phyloP scores from a whole-genome alignment of 345 rosid species.

The Schrenkiella parvula region DNA sequence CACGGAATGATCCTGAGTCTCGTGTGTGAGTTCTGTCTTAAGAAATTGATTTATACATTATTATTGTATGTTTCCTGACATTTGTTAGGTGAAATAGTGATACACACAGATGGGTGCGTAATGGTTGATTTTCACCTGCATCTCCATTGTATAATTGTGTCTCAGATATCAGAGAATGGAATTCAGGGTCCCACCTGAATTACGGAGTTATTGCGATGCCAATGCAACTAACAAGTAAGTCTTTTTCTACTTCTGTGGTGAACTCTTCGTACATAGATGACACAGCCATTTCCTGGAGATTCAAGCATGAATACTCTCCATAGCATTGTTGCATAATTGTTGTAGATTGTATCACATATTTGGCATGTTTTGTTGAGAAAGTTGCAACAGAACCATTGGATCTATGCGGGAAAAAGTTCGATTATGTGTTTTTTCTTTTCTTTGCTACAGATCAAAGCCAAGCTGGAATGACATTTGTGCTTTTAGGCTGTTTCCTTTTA shows the following conservation, averaged over 20 bases:
- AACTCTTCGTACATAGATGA: not conserved
- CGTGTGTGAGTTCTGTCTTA: constrained; percentile 61
- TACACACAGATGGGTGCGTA: not conserved
- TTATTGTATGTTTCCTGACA: not conserved
- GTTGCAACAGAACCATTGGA: not conserved
- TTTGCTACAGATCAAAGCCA: constrained; percentile 46
- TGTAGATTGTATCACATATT: not conserved
- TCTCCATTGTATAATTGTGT: constrained; percentile 3
- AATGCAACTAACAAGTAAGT: constrained; percentile 52
- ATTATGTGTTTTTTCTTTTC: constrained; percentile 6
- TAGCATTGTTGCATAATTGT: not conserved
- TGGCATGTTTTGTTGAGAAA: not conserved
- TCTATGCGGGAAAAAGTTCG: not conserved
- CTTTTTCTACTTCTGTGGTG: not conserved
- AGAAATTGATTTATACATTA: not conserved
- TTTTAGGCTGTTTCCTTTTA: constrained; percentile 72
- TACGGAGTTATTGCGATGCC: constrained; percentile 58
- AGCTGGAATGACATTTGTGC: constrained; percentile 81
- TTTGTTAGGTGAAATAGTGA: not conserved
- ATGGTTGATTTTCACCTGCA: not conserved
- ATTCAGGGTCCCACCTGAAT: constrained; percentile 77
- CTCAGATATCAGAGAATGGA: constrained; percentile 89
- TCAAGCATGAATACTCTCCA: not conserved
- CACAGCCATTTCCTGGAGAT: not conserved
- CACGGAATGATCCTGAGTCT: constrained; percentile 91